Evolutionary conservation across 2,329 filamentous ascomycete genomes (phyloP), one percentile per base, ranked within the genome.

Genomic region (Colletotrichum sp.): DNA sequence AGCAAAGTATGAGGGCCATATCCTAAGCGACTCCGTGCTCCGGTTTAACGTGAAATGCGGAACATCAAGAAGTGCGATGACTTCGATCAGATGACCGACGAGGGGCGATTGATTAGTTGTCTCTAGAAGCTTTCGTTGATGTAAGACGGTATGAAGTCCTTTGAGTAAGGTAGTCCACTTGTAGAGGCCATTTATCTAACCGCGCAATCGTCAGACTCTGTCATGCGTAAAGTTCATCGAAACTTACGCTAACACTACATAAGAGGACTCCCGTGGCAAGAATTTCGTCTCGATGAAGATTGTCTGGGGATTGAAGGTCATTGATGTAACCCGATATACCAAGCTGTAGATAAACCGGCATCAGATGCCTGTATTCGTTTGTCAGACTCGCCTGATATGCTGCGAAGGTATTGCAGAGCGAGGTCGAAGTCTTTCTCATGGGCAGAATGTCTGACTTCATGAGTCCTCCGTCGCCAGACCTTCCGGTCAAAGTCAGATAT

Each of bases 171-270:
- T 32, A 18, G 60, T 64, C 60, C 60, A 64, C n/a, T 22, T 64
- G 15, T 64, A 64, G 4, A 64, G 60, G 2, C 22, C 32, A 2
- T 34, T 44, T 39, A 64, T 36, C 60, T 64, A 4, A 22, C 6
- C 10, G 2, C 4, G 30, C 10, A 18, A 8, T 8, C 2, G 6
- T 26, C 8, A 64, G 30, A 8, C 18, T 36, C 32, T 18, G 6
- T 15, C n/a, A 22, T 3, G 1, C 0, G 8, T 36, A 10, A 6
- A 22, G 5, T 30, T 15, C 9, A 12, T 62, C 12, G n/a, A 15
- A 24, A 34, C 60, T 44, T 44, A 64, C 60, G 60, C 60, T 64
- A 4, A 39, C 60, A 12, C 60, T 64, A n/a, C 60, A 64, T 22
- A 64, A n/a, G 3, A 64, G 60, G 10, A 64, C 34, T 22, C 60